Base-by-base conservation (phyloP, 345 rosid genomes). In the Trapa incisa region DNA sequence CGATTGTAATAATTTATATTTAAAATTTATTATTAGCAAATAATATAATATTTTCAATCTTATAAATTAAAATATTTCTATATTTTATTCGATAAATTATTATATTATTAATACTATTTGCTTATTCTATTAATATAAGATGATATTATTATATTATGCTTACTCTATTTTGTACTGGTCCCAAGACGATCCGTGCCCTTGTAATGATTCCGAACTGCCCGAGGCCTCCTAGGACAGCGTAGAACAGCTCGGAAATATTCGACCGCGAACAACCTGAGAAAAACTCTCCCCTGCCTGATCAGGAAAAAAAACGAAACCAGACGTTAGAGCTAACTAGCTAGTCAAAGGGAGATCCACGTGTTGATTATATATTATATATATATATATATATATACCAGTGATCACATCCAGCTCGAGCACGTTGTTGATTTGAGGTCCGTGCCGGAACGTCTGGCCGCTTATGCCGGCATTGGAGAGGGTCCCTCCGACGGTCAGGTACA, bases 391-490 rank as follows among this genome's bases (percentile, higher is more conserved):
- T 73, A 8, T 86, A 94, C 99, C 99, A 7, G 95, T 94, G 16
- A 91, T 67, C 61, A 94, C 96, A 74, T 94, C 97, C 68, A 94
- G 15, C 78, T 91, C 91, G 38, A 73, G 77, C 47, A 91, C 97
- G 47, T 91, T 94, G 82, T 86, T 87, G 78, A 94, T 94, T 77
- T 91, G 99, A 38, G 99, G 99, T 42, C 99, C 97, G n/a, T 77
- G 79, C 10, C 89, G 86, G 75, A 91, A 94, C 10, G 80, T 80
- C 52, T 87, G 92, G n/a, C 99, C 99, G 14, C 99, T 80, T 16
- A 94, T 94, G 67, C 99, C 99, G 7, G 89, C 97, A 60, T 94
- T 91, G 12, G 97, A 89, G 47, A 94, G 91, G 2, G 99, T 94
- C 38, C 99, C 99, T 3, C 97, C 99, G 2, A 91, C 91, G 37